Percentiles rank a stretch among this genome's conserved stretches.
These are phyloP conservation scores for Cymbidium sinense DNA, from an alignment of 106 monocot species.

Conservation along the genomic window DNA sequence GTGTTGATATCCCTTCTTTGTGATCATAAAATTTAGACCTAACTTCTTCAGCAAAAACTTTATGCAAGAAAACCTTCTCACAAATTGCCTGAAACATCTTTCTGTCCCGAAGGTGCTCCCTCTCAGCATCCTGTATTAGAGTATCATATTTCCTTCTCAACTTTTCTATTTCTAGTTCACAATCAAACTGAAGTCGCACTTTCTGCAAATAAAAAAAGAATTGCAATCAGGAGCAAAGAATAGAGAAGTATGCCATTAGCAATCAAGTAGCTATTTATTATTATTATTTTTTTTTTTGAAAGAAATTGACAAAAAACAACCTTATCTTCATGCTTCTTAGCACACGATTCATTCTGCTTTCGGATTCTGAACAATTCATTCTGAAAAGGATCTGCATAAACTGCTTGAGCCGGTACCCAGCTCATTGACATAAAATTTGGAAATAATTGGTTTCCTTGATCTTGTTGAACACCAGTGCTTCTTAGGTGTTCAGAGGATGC, in stretches of 20 bases:
- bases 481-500: background rate
- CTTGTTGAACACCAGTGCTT: conserved; percentile 2
- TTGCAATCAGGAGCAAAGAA: background rate
- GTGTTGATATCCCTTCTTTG: conserved; percentile 10
- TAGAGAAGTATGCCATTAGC: background rate
- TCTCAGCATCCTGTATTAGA: conserved; percentile 40
- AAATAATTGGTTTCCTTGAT: background rate
- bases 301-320: conserved; percentile 18
- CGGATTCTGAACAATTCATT: conserved; percentile 60
- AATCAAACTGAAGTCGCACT: conserved; percentile 24
- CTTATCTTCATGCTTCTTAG: conserved; percentile 49
- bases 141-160: conserved; percentile 49
- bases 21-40: conserved; percentile 52
- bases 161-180: conserved; percentile 46
- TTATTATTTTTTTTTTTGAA: too few species aligned
- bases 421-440: conserved; percentile 18
- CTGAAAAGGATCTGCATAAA: conserved; percentile 50
- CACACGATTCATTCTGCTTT: conserved; percentile 25
- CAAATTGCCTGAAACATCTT: conserved; percentile 34
- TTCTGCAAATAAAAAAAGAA: conserved; percentile 35
- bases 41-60: conserved; percentile 67
- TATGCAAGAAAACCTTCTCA: conserved; percentile 48
- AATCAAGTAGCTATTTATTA: background rate
- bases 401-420: conserved; percentile 28
- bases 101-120: conserved; percentile 25